These are phyloP conservation scores for Entomortierella parvispora DNA, from an alignment of 192 early-diverging fungal species.

Conservation along the genomic window DNA sequence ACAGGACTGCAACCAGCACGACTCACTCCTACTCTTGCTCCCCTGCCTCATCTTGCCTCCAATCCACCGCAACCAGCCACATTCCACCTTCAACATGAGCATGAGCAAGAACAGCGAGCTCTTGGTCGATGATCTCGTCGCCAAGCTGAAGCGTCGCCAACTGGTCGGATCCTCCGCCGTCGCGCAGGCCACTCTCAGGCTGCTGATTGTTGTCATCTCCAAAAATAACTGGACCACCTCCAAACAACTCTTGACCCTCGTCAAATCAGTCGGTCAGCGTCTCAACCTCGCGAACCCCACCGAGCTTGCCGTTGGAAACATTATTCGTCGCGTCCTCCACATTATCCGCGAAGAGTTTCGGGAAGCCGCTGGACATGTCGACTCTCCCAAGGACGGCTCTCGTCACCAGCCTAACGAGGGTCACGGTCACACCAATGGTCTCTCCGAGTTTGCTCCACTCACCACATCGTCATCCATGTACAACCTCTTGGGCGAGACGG, in stretches of 20 bases:
- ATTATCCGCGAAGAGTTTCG: conserved; percentile 82
- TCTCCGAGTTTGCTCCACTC: conserved; percentile 24
- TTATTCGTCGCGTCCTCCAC: conserved; percentile 82
- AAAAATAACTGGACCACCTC: conserved; percentile 77
- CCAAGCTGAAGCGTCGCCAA: conserved; percentile 70
- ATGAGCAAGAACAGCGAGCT: conserved; percentile 52
- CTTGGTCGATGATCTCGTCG: conserved; percentile 60
- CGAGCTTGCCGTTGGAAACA: conserved; percentile 90
- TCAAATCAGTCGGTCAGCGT: conserved; percentile 75
- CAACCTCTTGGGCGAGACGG: conserved; percentile 70
- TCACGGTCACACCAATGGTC: no score
- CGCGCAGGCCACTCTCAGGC: conserved; percentile 74
- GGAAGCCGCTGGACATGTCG: conserved; percentile 49
- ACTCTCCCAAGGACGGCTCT: not conserved
- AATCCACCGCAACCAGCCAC: no score
- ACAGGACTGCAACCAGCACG: no score
- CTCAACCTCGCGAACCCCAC: conserved; percentile 83
- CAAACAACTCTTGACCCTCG: conserved; percentile 63
- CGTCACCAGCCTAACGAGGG: not conserved
- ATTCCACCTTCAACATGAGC: conserved; percentile 12
- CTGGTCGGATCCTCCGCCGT: conserved; percentile 73
- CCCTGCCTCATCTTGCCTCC: no score
- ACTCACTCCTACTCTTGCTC: no score
- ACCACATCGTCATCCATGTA: conserved; percentile 67
- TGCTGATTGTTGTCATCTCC: conserved; percentile 83